Conservation (phyloP, 805 yeast species). For the Kuraishia ogatae region DNA sequence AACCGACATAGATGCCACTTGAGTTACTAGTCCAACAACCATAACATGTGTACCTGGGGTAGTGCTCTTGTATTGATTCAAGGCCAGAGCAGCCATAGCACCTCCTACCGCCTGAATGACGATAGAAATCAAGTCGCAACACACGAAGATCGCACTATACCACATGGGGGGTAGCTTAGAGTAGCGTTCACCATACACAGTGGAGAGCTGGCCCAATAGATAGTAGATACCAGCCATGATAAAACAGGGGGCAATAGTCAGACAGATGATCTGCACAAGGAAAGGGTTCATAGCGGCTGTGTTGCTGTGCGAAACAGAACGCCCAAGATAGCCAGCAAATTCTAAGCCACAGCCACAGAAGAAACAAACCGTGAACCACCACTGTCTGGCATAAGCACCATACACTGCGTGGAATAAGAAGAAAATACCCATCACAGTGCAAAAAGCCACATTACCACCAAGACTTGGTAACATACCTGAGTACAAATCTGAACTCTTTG, state of each 20-base stretch:
- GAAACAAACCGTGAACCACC: slow-evolving; percentile 60
- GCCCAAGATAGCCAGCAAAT: slow-evolving; percentile 57
- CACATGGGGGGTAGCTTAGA: slow-evolving; percentile 47
- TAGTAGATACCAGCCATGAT: slow-evolving; percentile 79
- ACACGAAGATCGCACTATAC: slow-evolving; percentile 56
- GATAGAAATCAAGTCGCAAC: slow-evolving; percentile 57
- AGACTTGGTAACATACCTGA: slow-evolving; percentile 39
- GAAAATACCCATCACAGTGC: slow-evolving; percentile 44
- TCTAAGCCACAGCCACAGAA: slow-evolving; percentile 50
- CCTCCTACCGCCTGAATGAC: slow-evolving; percentile 73
- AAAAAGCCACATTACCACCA: slow-evolving; percentile 51
- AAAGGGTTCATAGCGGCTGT: slow-evolving; percentile 29
- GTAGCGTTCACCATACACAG: slow-evolving; percentile 47
- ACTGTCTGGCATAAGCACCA: slow-evolving; percentile 40
- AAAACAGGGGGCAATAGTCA: slow-evolving; percentile 78
- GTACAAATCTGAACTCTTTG: slow-evolving; percentile 15
- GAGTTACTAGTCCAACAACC: slow-evolving; percentile 74
- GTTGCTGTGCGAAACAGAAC: slow-evolving; percentile 37
- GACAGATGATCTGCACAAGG: slow-evolving; percentile 54
- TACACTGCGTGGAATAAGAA: slow-evolving; percentile 31
- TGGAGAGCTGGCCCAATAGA: slow-evolving; percentile 56
- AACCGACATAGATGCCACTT: slow-evolving; percentile 58
- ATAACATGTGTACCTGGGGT: slow-evolving; percentile 53
- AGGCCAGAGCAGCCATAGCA: slow-evolving; percentile 50
- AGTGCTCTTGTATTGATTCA: slow-evolving; percentile 21